These are phyloP conservation scores for Ophiosphaerella herpotricha DNA, from an alignment of 2,329 filamentous ascomycete species.

Conservation along the genomic window DNA sequence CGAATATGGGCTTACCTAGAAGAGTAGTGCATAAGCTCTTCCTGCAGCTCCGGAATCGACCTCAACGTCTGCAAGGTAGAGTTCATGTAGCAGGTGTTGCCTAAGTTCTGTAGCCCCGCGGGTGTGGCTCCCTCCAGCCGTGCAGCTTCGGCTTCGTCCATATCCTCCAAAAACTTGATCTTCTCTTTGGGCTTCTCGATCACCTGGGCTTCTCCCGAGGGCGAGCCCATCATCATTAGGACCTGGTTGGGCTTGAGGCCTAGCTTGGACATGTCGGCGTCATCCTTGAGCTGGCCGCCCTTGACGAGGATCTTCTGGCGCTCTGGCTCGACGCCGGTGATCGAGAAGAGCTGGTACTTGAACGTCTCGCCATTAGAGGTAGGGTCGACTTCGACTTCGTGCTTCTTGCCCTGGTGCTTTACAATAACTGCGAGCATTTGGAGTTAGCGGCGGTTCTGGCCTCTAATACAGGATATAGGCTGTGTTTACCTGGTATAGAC, in stretches of 20 bases:
- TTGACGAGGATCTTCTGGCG: slow-evolving; percentile 96
- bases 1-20: slow-evolving; percentile 29
- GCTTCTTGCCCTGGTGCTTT: slow-evolving; percentile 93
- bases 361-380: slow-evolving; percentile 85
- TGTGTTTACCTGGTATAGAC: slow-evolving; percentile 41
- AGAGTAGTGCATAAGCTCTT: slow-evolving; percentile 70
- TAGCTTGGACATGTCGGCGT: slow-evolving; percentile 81
- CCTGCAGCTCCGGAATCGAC: slow-evolving; percentile 86
- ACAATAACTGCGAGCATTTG: slow-evolving; percentile 69
- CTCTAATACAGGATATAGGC: background rate
- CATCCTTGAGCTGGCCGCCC: slow-evolving; percentile 93
- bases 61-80: slow-evolving; percentile 92
- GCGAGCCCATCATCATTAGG: slow-evolving; percentile 97
- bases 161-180: slow-evolving; percentile 92
- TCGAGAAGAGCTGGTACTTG: slow-evolving; percentile 92
- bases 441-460: slow-evolving; percentile 22
- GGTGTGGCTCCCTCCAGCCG: slow-evolving; percentile 82
- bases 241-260: slow-evolving; percentile 82
- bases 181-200: slow-evolving; percentile 75
- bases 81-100: slow-evolving; percentile 99
- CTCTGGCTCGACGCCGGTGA: slow-evolving; percentile 94
- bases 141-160: slow-evolving; percentile 92
- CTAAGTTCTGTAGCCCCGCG: slow-evolving; percentile 85
- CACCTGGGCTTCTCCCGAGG: slow-evolving; percentile 66
- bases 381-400: slow-evolving; percentile 90